Evolutionary conservation across 495 filamentous ascomycete genomes (phyloP), one percentile per base, ranked within the genome.

Genomic region (Penicillium malachiteum): DNA sequence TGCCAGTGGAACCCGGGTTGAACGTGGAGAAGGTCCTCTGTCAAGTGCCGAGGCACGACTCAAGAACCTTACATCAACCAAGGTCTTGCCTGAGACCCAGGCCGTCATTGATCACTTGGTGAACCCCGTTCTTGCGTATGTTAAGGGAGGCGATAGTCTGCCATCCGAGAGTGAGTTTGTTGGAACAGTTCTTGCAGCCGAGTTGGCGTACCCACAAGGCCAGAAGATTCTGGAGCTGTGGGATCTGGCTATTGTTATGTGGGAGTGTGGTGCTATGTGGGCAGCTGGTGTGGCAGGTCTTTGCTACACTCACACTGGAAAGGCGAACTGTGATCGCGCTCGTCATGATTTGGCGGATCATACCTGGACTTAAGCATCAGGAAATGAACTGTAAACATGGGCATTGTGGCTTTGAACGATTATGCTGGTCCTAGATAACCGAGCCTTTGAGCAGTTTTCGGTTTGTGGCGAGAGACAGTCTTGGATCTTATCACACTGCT

Each of bases 231-330:
- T 52, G 33, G 55, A 57, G 21, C 33, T 57, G 7, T 57, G 55
- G 55, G 55, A 52, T 33, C 55, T 57, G 17, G 48, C 55, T 14
- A 57, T 57, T 32, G 33, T 57, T 17, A 57, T 57, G 48, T 57
- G 55, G 48, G 55, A 57, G 41, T 51, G 48, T 32, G 55, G 55
- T 10, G 55, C 55, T 11, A 57, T 57, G 48, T 57, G 55, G 55
- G 31, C 17, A 2, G 48, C 55, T 51, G 55, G 55, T 37, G 40
- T 57, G n/a, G 55, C 55, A 34, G 55, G 55, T 33, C 48, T 57
- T 41, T 51, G 55, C 48, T 57, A 57, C 42, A 48, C 42, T 26
- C 55, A 57, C 21, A 41, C 41, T 26, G 55, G 55, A 41, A 57
- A 57, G 16, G 33, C 45, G 2, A 57, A 57, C 40, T 52, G 41